A percentile compares a stretch with the other conserved stretches of the same genome.
Conservation (phyloP, 1,284 basidiomycete species). For the Sporisorium reilianum region DNA sequence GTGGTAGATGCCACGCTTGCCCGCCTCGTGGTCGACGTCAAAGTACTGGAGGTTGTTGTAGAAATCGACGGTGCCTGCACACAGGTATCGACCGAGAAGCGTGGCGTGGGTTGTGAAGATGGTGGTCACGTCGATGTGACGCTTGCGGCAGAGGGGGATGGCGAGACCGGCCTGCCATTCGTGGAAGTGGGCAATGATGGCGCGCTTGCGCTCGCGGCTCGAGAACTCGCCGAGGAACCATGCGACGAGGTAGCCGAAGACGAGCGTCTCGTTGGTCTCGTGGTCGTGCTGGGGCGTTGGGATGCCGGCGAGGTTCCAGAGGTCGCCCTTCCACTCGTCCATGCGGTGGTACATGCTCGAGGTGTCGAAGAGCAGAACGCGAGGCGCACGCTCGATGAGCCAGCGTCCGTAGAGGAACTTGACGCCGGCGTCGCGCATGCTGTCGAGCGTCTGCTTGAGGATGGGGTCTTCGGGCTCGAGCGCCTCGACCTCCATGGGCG, state of each 20-base stretch:
- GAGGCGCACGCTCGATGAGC: slow-evolving; percentile 95
- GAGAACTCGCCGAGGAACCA: slow-evolving; percentile 99
- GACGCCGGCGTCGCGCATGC: slow-evolving; percentile 77
- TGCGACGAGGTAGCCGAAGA: slow-evolving; percentile 98
- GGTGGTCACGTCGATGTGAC: slow-evolving; percentile 96
- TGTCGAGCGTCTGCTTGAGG: slow-evolving; percentile 59
- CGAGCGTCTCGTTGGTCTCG: slow-evolving; percentile 98
- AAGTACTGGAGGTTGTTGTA: slow-evolving; percentile 99
- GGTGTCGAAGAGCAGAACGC: slow-evolving; percentile 94
- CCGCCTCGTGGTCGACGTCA: slow-evolving; percentile 98
- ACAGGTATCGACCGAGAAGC: slow-evolving; percentile 95
- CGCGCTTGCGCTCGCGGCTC: slow-evolving; percentile 80
- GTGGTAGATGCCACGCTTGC: slow-evolving; percentile 91
- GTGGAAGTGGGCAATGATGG: slow-evolving; percentile 97
- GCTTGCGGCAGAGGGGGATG: slow-evolving; percentile 93
- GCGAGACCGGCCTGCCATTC: slow-evolving; percentile 99
- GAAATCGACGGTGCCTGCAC: slow-evolving; percentile 96
- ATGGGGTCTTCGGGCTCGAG: slow-evolving; percentile 77
- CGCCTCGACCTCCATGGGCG: slow-evolving; percentile 97
- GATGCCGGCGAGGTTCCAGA: slow-evolving; percentile 98
- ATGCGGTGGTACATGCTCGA: slow-evolving; percentile 85
- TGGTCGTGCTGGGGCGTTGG: slow-evolving; percentile 94
- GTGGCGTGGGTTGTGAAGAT: slow-evolving; percentile 97
- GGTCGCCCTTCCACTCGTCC: slow-evolving; percentile 97
- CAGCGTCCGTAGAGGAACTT: slow-evolving; percentile 95